Conservation (phyloP, 2,329 filamentous ascomycete genomes). For the Fusarium sp. region DNA sequence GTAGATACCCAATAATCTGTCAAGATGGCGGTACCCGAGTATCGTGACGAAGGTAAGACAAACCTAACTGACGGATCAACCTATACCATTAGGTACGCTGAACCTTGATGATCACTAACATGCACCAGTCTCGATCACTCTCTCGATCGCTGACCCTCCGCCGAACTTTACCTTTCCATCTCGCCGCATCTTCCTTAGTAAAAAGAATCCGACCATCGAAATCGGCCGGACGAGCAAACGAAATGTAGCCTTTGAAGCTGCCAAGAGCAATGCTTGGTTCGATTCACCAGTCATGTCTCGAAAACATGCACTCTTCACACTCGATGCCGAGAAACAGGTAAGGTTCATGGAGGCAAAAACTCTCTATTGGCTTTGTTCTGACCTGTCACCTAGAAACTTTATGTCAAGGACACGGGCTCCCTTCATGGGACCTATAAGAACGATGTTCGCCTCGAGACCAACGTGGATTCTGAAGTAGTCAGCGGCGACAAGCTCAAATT, state of each 20-base stretch:
- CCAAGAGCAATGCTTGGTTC: conserved; percentile 72
- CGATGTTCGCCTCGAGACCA: conserved; percentile 38
- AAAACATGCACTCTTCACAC: conserved; percentile 69
- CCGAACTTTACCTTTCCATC: conserved; percentile 40
- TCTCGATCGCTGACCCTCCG: conserved; percentile 44
- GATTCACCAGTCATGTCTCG: conserved; percentile 80
- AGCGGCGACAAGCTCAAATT: conserved; percentile 53
- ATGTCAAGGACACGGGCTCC: conserved; percentile 61
- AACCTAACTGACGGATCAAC: neutral
- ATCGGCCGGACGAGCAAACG: conserved; percentile 62
- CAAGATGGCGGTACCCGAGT: conserved; percentile 44
- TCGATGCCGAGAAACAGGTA: conserved; percentile 61
- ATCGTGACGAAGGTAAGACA: conserved; percentile 44
- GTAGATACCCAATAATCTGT: neutral
- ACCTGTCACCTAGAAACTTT: conserved; percentile 55
- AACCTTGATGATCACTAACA: conserved; percentile 23
- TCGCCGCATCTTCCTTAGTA: conserved; percentile 51
- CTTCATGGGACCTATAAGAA: conserved; percentile 67
- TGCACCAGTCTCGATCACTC: conserved; percentile 49
- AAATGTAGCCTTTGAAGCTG: conserved; percentile 51
- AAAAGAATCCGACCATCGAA: conserved; percentile 45
- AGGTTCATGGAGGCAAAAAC: conserved; percentile 25
- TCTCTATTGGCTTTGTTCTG: conserved; percentile 17
- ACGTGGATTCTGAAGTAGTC: conserved; percentile 34
- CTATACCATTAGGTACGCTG: neutral